These are phyloP conservation scores for Ophiobolus disseminans DNA, from an alignment of 2,329 filamentous ascomycete species.

Conservation along the genomic window DNA sequence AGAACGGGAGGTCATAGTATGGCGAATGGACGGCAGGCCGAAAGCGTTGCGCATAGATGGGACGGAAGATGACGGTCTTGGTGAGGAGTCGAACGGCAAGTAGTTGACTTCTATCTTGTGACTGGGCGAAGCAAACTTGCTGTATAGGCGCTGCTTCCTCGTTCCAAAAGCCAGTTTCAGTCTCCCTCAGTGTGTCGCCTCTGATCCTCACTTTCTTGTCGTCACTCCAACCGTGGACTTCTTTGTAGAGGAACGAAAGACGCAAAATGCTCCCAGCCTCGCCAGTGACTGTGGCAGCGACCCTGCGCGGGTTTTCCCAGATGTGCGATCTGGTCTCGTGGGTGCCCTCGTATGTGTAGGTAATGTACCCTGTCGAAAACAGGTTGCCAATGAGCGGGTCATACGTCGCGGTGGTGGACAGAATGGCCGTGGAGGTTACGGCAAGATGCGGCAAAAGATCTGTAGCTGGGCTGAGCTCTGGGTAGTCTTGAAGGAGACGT, in stretches of 20 bases:
- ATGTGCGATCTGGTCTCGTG: constrained; percentile 29
- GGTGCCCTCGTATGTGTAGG: constrained; percentile 60
- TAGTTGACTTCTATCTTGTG: constrained; percentile 52
- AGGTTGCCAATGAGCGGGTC: constrained; percentile 54
- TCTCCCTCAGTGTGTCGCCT: constrained; percentile 51
- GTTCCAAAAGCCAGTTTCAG: constrained; percentile 63
- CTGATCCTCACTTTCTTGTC: constrained; percentile 57
- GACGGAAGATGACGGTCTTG: constrained; percentile 58
- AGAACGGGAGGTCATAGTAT: constrained; percentile 46
- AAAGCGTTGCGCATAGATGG: constrained; percentile 23
- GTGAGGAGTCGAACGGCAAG: constrained; percentile 59
- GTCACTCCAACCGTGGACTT: constrained; percentile 63
- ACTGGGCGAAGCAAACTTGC: constrained; percentile 61
- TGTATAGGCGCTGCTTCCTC: constrained; percentile 61
- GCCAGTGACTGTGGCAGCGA: constrained; percentile 55
- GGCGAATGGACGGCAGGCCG: constrained; percentile 21
- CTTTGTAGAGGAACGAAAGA: constrained; percentile 59
- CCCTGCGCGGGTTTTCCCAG: constrained; percentile 35
- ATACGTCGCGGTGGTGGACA: constrained; percentile 39
- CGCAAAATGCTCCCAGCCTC: constrained; percentile 65
- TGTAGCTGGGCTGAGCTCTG: constrained; percentile 33
- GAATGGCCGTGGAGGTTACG: constrained; percentile 36
- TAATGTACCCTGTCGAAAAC: constrained; percentile 64
- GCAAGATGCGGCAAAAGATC: constrained; percentile 32
- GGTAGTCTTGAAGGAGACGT: constrained; percentile 24